Evolutionary conservation across 2,329 filamentous ascomycete genomes (phyloP).

Genomic region (Trichoderma hamatum): DNA sequence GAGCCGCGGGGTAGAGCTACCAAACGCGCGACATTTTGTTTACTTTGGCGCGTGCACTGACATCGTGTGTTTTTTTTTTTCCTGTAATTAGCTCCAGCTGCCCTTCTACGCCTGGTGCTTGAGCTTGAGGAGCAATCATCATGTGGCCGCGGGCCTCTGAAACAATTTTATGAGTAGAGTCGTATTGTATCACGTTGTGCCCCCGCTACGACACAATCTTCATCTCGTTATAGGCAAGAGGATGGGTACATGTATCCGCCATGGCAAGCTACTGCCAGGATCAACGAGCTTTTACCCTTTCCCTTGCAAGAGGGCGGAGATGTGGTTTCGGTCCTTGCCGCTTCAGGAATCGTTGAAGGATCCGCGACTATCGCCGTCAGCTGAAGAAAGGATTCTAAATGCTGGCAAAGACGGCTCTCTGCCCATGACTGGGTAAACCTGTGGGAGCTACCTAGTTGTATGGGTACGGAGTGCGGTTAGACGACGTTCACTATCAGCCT

Average conservation of each 20-base stretch:
- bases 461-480: slow-evolving; percentile 15
- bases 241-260: slow-evolving; percentile 16
- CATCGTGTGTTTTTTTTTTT: slow-evolving; percentile 5
- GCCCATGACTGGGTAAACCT: not conserved
- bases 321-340: slow-evolving; percentile 16
- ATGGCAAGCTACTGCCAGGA: not conserved
- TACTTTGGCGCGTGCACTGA: slow-evolving; percentile 29
- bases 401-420: not conserved
- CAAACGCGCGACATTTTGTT: slow-evolving; percentile 32
- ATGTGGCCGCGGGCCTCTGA: slow-evolving; percentile 31
- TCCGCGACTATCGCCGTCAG: slow-evolving; percentile 10
- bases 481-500: slow-evolving; percentile 20
- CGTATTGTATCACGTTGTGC: slow-evolving; percentile 35
- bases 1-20: slow-evolving; percentile 18
- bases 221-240: slow-evolving; percentile 30
- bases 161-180: slow-evolving; percentile 34
- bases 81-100: not conserved
- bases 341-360: slow-evolving; percentile 23
- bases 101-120: not conserved
- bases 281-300: slow-evolving; percentile 6
- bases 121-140: slow-evolving; percentile 11
- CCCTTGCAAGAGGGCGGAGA: slow-evolving; percentile 15
- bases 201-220: slow-evolving; percentile 33
- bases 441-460: not conserved
- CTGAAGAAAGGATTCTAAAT: slow-evolving; percentile 19